Conservation (phyloP, 805 yeast genomes). For the Saccharomyces eubayanus region DNA sequence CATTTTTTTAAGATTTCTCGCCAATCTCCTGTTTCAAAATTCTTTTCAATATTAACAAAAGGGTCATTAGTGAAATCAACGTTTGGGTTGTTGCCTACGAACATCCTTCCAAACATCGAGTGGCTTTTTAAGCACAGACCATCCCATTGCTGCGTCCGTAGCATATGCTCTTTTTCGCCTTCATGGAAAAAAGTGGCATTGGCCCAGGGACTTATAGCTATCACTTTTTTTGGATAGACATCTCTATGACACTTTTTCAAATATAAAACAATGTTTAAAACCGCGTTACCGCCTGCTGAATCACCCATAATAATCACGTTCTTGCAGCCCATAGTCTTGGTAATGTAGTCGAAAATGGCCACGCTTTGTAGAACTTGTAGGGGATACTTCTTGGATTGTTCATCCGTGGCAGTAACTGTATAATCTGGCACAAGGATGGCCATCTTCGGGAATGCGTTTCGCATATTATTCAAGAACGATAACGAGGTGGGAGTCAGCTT, state of each 20-base stretch:
- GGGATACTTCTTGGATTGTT: slow-evolving; percentile 5
- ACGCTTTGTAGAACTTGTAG: slow-evolving; percentile 11
- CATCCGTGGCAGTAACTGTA: slow-evolving; percentile 9
- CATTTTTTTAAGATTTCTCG: slow-evolving; percentile 5
- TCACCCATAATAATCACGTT: slow-evolving; percentile 20
- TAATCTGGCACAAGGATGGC: slow-evolving; percentile 17
- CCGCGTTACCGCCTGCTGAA: slow-evolving; percentile 23
- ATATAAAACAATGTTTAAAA: slow-evolving; percentile 12
- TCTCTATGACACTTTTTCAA: slow-evolving; percentile 1
- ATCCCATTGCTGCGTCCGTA: not conserved
- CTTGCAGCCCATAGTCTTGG: slow-evolving; percentile 4
- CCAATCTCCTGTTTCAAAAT: slow-evolving; percentile 15
- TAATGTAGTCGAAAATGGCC: slow-evolving; percentile 9
- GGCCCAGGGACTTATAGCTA: slow-evolving; percentile 25
- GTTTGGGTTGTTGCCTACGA: not conserved
- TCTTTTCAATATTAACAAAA: slow-evolving; percentile 13
- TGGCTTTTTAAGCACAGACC: not conserved
- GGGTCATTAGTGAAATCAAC: slow-evolving; percentile 5
- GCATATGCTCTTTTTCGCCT: slow-evolving; percentile 2
- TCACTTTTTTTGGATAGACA: slow-evolving; percentile 14
- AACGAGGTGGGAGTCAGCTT: slow-evolving; percentile 11
- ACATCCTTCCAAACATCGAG: not conserved
- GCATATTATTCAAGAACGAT: slow-evolving; percentile 10
- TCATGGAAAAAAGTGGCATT: slow-evolving; percentile 10
- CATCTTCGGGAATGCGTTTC: slow-evolving; percentile 8